phyloP scores from a whole-genome alignment of 108 stramenopile genomes.

The Cyclotella kingstonii region DNA sequence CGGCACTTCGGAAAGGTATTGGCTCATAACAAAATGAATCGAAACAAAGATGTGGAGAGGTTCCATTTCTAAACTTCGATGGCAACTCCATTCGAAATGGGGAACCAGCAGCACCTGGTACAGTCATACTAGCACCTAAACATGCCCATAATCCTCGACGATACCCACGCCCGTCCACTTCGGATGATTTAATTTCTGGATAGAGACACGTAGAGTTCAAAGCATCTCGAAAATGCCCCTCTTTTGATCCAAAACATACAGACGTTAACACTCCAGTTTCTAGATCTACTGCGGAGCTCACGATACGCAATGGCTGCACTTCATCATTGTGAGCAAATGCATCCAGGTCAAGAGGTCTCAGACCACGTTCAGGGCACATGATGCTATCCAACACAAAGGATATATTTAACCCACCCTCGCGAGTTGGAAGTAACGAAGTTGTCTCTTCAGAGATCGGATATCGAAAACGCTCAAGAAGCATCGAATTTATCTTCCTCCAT shows the following conservation, averaged over 20 bases:
- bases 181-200: conserved; percentile 27
- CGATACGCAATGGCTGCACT: conserved; percentile 63
- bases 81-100: conserved; percentile 54
- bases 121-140: conserved; percentile 75
- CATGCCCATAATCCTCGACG: conserved; percentile 76
- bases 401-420: conserved; percentile 64
- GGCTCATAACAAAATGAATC: conserved; percentile 88
- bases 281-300: conserved; percentile 54
- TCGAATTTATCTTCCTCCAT: conserved; percentile 25
- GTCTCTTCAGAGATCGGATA: conserved; percentile 7
- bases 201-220: conserved; percentile 21
- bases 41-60: conserved; percentile 38
- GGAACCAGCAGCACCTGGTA: conserved; percentile 78
- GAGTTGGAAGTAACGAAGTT: conserved; percentile 21
- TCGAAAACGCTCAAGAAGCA: conserved; percentile 26
- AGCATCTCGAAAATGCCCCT: conserved; percentile 52
- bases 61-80: conserved; percentile 9
- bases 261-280: conserved; percentile 49
- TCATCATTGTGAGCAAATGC: conserved; percentile 61
- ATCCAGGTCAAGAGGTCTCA: conserved; percentile 76
- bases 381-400: conserved; percentile 73
- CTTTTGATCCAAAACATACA: conserved; percentile 58
- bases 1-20: conserved; percentile 73
- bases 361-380: conserved; percentile 62
- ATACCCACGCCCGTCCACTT: conserved; percentile 34